Evolutionary conservation across 2,329 filamentous ascomycete species (phyloP).

Genomic region (Colletotrichum tanaceti): DNA sequence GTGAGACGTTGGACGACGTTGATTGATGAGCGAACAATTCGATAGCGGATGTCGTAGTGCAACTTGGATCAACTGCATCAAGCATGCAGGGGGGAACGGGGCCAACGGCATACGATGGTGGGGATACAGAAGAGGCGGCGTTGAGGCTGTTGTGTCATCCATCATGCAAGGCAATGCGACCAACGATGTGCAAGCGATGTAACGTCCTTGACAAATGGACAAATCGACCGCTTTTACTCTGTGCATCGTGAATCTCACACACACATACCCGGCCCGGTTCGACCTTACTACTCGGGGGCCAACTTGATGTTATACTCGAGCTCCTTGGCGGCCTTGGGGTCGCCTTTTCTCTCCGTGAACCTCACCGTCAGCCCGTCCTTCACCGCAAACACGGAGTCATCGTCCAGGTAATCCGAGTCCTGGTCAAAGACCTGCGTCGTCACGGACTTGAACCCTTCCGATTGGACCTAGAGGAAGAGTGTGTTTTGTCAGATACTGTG

Average conservation of each 20-base stretch:
- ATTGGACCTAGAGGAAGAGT: constrained; percentile 48
- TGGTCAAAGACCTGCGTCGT: constrained; percentile 81
- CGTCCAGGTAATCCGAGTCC: constrained; percentile 68
- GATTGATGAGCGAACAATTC: background rate
- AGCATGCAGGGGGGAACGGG: background rate
- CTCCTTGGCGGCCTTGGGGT: constrained; percentile 65
- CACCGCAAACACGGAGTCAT: constrained; percentile 66
- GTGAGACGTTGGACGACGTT: background rate
- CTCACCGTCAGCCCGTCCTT: constrained; percentile 61
- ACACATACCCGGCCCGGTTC: too few relatives aligned
- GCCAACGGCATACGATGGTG: too few relatives aligned
- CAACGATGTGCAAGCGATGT: background rate
- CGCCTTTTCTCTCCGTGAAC: constrained; percentile 53
- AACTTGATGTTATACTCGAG: constrained; percentile 69
- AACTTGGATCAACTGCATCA: background rate
- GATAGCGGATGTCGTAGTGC: background rate
- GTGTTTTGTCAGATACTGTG: too few relatives aligned
- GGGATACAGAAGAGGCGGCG: too few relatives aligned
- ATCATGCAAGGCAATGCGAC: too few relatives aligned
- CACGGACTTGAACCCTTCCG: constrained; percentile 72
- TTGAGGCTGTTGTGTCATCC: background rate
- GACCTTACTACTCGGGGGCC: background rate
- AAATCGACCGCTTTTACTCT: background rate
- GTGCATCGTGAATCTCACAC: too few relatives aligned
- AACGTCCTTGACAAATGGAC: background rate